Evolutionary conservation across 805 yeast genomes (phyloP), one percentile per base, ranked within the genome.

Genomic region (Starmerella apis): DNA sequence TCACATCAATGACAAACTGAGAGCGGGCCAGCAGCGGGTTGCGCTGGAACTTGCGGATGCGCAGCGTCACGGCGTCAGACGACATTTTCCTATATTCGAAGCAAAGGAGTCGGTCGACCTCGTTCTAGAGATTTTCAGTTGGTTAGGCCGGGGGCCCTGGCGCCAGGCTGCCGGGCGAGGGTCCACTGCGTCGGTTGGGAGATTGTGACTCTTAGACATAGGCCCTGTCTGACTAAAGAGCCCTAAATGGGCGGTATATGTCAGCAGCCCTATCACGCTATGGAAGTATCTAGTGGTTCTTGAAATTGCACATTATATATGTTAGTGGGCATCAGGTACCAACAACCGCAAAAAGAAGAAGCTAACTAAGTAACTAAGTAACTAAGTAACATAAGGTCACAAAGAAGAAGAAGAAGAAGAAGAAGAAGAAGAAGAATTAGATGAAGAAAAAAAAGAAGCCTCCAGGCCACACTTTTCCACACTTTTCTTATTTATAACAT

Each of bases 21-120:
- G 95, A 88, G 83, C 99, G 90, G 72, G 86, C 88, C 76, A 92
- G 84, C 73, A 92, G 84, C 72, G 97, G 96, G 94, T 92, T 92
- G 77, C 95, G 76, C 76, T 90, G 85, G 78, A 90, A 96, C 80
- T 83, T 90, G 83, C 97, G 84, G 74, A 97, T 90, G 83, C 97
- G 90, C 80, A 92, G 85, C 71, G 98, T 92, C 77, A 92, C 88
- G 73, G 97, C 88, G 94, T 92, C 98, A 83, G 94, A 84, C 95
- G 58, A 56, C 57, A 56, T 54, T 49, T 36, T 53, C 47, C 35
- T 46, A 18, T 35, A 4, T 16, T 50, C 19, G 23, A 39, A 28
- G 20, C 36, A 4, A 43, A 30, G 19, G 51, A 31, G 22, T 41
- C 52, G 51, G 49, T 53, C 42, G 32, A 46, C 51, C 50, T 30